Percentiles rank a stretch among this genome's conserved stretches.
Evolutionary conservation across 2,329 filamentous ascomycete species (phyloP).

Genomic region (Cryphonectria japonica): DNA sequence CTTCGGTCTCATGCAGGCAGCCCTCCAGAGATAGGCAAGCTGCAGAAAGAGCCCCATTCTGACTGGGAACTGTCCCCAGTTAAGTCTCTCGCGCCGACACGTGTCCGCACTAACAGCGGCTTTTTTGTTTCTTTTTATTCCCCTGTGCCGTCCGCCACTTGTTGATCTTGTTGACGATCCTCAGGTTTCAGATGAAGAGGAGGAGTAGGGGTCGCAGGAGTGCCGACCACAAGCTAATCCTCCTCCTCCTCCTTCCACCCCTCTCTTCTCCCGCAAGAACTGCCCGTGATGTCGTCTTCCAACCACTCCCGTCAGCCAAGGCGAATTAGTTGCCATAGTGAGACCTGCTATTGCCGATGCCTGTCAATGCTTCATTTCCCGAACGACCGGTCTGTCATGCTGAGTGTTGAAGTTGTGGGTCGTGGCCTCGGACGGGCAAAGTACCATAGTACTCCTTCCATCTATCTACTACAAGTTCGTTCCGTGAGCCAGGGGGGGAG

Average conservation of each 20-base stretch:
- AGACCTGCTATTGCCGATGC: not conserved
- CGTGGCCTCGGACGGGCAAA: not conserved
- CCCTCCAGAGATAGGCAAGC: not conserved
- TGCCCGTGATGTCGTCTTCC: not conserved
- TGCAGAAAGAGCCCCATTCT: not conserved
- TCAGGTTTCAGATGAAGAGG: conserved; percentile 4
- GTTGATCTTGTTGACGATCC: conserved; percentile 4
- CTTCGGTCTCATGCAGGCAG: conserved; percentile 2
- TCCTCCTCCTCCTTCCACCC: too few species aligned
- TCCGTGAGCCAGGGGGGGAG: not conserved
- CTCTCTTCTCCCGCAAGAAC: not conserved
- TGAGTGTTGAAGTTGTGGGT: not conserved
- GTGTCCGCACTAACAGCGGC: not conserved
- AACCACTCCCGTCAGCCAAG: not conserved
- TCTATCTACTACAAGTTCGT: not conserved
- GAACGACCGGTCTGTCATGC: conserved; percentile 5
- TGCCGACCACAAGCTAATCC: conserved; percentile 6
- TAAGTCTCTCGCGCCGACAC: not conserved
- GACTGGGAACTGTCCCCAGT: not conserved
- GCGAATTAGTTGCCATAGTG: not conserved
- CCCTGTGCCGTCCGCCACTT: not conserved
- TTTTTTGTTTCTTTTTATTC: not conserved
- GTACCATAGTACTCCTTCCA: not conserved
- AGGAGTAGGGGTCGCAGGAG: not conserved
- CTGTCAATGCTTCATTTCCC: conserved; percentile 10